phyloP scores from a whole-genome alignment of 192 early-diverging fungal species.

The Linnemannia exigua region DNA sequence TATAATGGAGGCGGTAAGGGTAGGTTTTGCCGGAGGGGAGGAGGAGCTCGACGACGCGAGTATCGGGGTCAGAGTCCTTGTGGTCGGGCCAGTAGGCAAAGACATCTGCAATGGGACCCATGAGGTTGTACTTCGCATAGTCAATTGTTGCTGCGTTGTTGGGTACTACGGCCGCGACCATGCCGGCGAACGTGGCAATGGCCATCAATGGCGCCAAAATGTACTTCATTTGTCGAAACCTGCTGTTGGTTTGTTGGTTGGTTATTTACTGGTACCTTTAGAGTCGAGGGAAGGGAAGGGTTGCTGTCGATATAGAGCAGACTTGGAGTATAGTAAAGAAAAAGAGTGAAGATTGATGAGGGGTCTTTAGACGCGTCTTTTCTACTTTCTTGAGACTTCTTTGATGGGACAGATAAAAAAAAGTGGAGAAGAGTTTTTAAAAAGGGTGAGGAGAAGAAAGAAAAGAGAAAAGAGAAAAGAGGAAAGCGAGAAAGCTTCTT shows the following conservation, averaged over 20 bases:
- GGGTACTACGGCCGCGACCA: neutral
- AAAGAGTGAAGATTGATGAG: too few relatives aligned
- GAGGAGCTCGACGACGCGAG: neutral
- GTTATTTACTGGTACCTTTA: neutral
- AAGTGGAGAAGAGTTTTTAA: too few relatives aligned
- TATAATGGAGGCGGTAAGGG: neutral
- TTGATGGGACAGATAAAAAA: too few relatives aligned
- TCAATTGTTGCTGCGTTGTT: neutral
- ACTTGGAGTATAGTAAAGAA: too few relatives aligned
- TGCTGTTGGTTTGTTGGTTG: neutral
- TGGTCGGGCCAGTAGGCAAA: conserved; percentile 26
- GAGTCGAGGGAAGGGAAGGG: neutral
- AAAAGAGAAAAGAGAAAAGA: neutral
- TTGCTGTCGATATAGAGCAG: too few relatives aligned
- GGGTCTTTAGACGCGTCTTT: too few relatives aligned
- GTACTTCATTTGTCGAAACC: conserved; percentile 6
- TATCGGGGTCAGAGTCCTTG: neutral
- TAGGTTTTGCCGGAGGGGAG: neutral
- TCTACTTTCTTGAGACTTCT: too few relatives aligned
- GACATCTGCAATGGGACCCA: neutral
- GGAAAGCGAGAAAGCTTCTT: neutral
- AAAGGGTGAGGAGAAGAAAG: neutral
- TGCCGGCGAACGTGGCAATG: neutral
- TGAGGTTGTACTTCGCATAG: neutral
- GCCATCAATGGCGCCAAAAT: conserved; percentile 16